A percentile compares a stretch with the other conserved stretches of the same genome.
Conservation (phyloP, 169 alveolate genomes). For the Besnoitia besnoiti region DNA sequence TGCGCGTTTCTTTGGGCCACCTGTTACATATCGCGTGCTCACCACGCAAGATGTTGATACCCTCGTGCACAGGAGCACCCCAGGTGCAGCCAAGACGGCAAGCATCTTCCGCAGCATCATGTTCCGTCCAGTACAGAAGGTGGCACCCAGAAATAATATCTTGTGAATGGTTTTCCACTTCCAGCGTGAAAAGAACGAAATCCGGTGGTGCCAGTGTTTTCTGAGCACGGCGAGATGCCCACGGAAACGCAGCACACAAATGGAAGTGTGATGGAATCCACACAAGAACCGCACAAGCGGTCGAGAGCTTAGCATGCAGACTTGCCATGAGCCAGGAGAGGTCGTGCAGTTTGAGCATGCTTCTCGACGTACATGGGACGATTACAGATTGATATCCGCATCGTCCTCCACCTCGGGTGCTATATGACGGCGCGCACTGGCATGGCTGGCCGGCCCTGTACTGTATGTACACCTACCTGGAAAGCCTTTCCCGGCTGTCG, state of each 20-base stretch:
- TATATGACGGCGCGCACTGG: too few species aligned
- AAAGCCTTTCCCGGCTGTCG: too few species aligned
- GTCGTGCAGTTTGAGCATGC: too few species aligned
- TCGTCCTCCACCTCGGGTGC: too few species aligned
- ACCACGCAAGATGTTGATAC: constrained; percentile 27
- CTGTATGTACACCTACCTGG: too few species aligned
- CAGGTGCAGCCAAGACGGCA: constrained; percentile 7
- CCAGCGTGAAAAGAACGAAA: constrained; percentile 11
- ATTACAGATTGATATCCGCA: too few species aligned
- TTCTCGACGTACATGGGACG: too few species aligned
- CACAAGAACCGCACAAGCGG: neutral
- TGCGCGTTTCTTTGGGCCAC: neutral
- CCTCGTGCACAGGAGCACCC: neutral
- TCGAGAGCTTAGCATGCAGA: neutral
- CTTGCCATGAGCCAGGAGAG: neutral
- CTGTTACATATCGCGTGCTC: neutral
- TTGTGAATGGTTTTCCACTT: neutral
- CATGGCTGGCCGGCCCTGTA: too few species aligned
- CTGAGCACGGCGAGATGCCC: neutral
- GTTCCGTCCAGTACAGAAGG: constrained; percentile 12
- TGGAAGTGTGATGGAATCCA: neutral
- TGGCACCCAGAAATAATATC: neutral
- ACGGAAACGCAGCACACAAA: neutral
- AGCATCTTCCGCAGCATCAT: neutral
- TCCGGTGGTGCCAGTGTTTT: neutral